phyloP scores from a whole-genome alignment of 2,329 filamentous ascomycete genomes.

The Curvularia sp. region DNA sequence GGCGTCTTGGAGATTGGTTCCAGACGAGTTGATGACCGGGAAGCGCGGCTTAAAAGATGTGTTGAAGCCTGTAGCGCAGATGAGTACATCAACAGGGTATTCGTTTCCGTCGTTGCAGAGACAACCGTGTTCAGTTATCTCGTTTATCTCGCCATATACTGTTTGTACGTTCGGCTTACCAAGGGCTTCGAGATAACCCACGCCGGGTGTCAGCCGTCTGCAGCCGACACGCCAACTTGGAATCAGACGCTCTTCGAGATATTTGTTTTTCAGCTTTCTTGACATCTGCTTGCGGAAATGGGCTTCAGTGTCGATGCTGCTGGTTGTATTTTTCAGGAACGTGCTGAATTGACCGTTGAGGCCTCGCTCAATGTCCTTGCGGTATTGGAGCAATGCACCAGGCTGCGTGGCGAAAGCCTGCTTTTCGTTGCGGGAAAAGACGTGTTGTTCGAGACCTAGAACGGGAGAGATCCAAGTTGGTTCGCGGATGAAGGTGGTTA shows the following conservation, averaged over 20 bases:
- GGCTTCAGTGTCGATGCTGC: slow-evolving; percentile 52
- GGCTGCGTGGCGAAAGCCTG: slow-evolving; percentile 54
- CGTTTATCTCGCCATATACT: slow-evolving; percentile 50
- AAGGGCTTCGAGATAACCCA: slow-evolving; percentile 54
- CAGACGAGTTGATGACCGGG: slow-evolving; percentile 52
- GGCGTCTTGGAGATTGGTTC: slow-evolving; percentile 54
- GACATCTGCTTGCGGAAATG: slow-evolving; percentile 57
- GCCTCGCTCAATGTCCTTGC: slow-evolving; percentile 56
- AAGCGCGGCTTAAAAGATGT: slow-evolving; percentile 56
- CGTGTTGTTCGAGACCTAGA: slow-evolving; percentile 54
- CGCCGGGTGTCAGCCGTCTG: slow-evolving; percentile 55
- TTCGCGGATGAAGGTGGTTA: slow-evolving; percentile 60
- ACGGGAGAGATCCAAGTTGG: slow-evolving; percentile 60
- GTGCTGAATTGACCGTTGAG: slow-evolving; percentile 58
- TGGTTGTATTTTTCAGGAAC: slow-evolving; percentile 54
- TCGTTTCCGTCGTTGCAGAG: slow-evolving; percentile 44
- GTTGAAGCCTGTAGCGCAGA: slow-evolving; percentile 51
- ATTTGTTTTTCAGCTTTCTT: slow-evolving; percentile 49
- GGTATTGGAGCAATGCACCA: slow-evolving; percentile 51
- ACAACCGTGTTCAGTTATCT: slow-evolving; percentile 51
- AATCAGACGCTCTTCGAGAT: slow-evolving; percentile 45
- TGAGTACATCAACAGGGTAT: slow-evolving; percentile 48
- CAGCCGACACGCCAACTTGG: slow-evolving; percentile 51
- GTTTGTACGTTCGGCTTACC: slow-evolving; percentile 53
- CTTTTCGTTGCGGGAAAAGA: slow-evolving; percentile 54